A percentile compares a stretch with the other conserved stretches of the same genome.
Evolutionary conservation across 768 basidiomycete genomes (phyloP).

Genomic region (Mycena epipterygia): DNA sequence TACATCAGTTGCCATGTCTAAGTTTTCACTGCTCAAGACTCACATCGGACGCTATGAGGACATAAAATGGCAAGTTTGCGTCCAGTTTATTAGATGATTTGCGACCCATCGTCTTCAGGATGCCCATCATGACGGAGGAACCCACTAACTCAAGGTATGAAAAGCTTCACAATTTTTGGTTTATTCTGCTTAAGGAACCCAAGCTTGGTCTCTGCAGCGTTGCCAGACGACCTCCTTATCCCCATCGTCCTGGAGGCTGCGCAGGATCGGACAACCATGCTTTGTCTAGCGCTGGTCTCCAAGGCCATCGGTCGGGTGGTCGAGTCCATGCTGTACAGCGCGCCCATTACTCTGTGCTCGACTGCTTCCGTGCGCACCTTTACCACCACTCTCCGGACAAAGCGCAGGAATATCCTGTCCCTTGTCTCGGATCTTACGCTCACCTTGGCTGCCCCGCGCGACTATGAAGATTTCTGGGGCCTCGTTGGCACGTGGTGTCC

Average conservation of each 20-base stretch:
- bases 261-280: neutral
- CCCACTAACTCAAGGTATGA: slow-evolving; percentile 5
- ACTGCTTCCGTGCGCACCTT: neutral
- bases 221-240: slow-evolving; percentile 17
- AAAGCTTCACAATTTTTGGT: no score
- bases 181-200: neutral
- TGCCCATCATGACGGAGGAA: slow-evolving; percentile 6
- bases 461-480: slow-evolving; percentile 17
- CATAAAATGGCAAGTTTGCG: neutral
- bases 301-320: slow-evolving; percentile 10
- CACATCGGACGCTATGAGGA: neutral
- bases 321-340: slow-evolving; percentile 7
- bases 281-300: slow-evolving; percentile 9
- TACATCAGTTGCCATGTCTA: no score
- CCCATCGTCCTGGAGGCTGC: neutral
- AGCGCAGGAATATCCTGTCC: slow-evolving; percentile 6
- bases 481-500: slow-evolving; percentile 9
- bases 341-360: slow-evolving; percentile 5
- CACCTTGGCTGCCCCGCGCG: neutral
- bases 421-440: neutral
- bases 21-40: neutral
- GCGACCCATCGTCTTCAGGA: neutral
- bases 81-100: neutral
- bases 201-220: slow-evolving; percentile 4
- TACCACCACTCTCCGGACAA: slow-evolving; percentile 1